A percentile compares a stretch with the other conserved stretches of the same genome.
These are phyloP conservation scores for Lobosporangium transversale DNA, from an alignment of 192 early-diverging fungal genomes.

Conservation along the genomic window DNA sequence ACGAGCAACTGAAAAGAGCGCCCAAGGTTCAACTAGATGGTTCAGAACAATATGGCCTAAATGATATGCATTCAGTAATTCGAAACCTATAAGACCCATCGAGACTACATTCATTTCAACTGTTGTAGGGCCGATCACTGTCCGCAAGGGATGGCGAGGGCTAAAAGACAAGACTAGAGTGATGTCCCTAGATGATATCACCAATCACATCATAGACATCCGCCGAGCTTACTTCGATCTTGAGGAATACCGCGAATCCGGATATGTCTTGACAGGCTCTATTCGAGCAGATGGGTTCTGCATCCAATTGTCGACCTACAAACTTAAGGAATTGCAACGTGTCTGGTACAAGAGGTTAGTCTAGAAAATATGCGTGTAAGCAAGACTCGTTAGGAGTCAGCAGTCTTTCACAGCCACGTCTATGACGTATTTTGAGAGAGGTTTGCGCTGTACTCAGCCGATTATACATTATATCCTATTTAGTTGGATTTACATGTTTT, in stretches of 20 bases:
- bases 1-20: not conserved
- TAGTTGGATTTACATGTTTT: not conserved
- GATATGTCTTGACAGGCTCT: conserved; percentile 12
- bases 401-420: too few species aligned
- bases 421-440: too few species aligned
- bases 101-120: not conserved
- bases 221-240: not conserved
- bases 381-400: conserved; percentile 58
- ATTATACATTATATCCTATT: not conserved
- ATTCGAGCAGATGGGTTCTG: conserved; percentile 18
- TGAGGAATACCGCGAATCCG: not conserved
- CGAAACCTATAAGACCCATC: not conserved
- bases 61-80: not conserved
- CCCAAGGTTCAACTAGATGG: not conserved
- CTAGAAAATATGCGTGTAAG: conserved; percentile 78
- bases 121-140: not conserved
- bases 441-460: conserved; percentile 46
- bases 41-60: not conserved
- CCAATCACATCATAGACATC: not conserved
- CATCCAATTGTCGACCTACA: conserved; percentile 16
- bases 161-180: not conserved
- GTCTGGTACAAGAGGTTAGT: conserved; percentile 56
- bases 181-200: conserved; percentile 5
- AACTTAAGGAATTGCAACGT: conserved; percentile 17
- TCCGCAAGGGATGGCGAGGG: not conserved